Evolutionary conservation across 148 eudicot species (phyloP).

Genomic region (Camellia sinensis): DNA sequence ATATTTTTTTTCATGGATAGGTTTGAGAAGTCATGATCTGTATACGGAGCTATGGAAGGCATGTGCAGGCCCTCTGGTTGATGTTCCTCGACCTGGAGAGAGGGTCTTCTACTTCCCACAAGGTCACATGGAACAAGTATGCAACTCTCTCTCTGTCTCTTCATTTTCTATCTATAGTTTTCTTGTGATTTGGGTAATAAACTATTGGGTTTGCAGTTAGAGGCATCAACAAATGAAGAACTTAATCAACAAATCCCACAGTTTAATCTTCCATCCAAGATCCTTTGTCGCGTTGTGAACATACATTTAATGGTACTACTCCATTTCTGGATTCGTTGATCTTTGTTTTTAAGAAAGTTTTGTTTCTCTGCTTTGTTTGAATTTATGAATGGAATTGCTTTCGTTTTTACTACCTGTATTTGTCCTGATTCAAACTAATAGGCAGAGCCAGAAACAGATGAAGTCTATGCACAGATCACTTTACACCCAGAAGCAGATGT

Average conservation of each 20-base stretch:
- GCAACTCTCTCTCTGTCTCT: not conserved
- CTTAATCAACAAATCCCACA: conserved; percentile 53
- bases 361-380: not conserved
- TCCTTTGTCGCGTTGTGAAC: conserved; percentile 62
- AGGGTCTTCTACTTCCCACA: conserved; percentile 89
- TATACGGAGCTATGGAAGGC: conserved; percentile 88
- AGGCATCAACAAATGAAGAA: conserved; percentile 75
- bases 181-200: conserved; percentile 8
- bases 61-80: conserved; percentile 89
- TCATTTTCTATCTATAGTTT: not conserved
- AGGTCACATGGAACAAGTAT: conserved; percentile 94
- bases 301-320: conserved; percentile 62
- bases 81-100: conserved; percentile 59
- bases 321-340: not conserved
- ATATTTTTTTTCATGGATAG: conserved; percentile 13
- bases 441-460: conserved; percentile 94
- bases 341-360: not conserved
- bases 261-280: conserved; percentile 66
- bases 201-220: conserved; percentile 42
- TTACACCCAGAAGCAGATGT: conserved; percentile 69
- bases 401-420: not conserved
- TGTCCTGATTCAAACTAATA: conserved; percentile 22
- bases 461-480: conserved; percentile 84
- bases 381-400: not conserved
- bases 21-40: conserved; percentile 39